These are phyloP conservation scores for Nothophoma quercina DNA, from an alignment of 2,329 filamentous ascomycete species.

Conservation along the genomic window DNA sequence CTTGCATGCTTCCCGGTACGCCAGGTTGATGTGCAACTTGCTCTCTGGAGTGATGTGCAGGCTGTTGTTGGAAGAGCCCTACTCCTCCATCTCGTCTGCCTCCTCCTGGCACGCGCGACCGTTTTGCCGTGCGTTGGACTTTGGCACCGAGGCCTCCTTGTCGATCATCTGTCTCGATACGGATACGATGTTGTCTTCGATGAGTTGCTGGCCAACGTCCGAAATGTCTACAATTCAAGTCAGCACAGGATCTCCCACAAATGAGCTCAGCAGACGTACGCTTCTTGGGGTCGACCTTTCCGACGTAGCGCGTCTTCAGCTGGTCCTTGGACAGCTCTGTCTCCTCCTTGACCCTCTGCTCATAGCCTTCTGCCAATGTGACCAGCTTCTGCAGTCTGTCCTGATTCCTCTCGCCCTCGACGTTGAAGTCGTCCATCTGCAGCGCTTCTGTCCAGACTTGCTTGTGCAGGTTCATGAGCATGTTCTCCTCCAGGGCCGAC, in stretches of 20 bases:
- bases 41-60: conserved; percentile 5
- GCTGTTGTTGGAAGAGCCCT: conserved; percentile 17
- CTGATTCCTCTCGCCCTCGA: conserved; percentile 84
- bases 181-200: conserved; percentile 98
- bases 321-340: conserved; percentile 97
- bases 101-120: conserved; percentile 36
- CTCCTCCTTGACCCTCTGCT: conserved; percentile 99
- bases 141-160: conserved; percentile 94
- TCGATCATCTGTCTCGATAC: conserved; percentile 99
- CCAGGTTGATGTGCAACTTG: conserved; percentile 11
- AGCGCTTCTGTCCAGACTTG: conserved; percentile 98
- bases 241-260: conserved; percentile 17
- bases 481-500: conserved; percentile 97
- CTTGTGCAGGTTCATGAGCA: conserved; percentile 99
- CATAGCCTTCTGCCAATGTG: conserved; percentile 89
- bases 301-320: conserved; percentile 97
- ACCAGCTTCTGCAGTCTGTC: conserved; percentile 88
- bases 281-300: conserved; percentile 99
- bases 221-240: conserved; percentile 71
- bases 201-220: conserved; percentile 93
- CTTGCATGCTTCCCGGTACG: not conserved
- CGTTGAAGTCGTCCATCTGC: conserved; percentile 93
- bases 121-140: conserved; percentile 39
- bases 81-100: conserved; percentile 48
- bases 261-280: conserved; percentile 57